Conservation (phyloP, 2,329 filamentous ascomycete species). For the Colletotrichum sp. region DNA sequence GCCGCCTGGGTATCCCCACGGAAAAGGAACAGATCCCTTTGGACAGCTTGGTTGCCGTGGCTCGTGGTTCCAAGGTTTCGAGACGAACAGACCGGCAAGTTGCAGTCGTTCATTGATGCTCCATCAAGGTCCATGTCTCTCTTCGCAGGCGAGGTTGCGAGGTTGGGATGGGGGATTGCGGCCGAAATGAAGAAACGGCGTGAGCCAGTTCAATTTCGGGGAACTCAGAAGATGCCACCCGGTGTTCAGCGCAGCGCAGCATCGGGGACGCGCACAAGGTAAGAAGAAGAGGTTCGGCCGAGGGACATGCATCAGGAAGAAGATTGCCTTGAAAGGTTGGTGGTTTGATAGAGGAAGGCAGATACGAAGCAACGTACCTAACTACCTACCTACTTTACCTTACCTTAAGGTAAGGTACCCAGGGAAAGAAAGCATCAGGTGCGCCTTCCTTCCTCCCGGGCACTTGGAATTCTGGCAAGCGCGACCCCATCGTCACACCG, state of each 20-base stretch:
- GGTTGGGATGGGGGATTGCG: not conserved
- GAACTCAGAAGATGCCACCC: not conserved
- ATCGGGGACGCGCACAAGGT: not conserved
- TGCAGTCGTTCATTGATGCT: not conserved
- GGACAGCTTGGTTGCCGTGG: not conserved
- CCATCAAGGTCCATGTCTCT: not conserved
- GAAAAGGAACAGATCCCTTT: slow-evolving; percentile 10
- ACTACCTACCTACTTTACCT: not conserved
- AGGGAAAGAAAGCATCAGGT: not conserved
- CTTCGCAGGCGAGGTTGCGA: not conserved
- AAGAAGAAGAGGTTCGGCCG: not conserved
- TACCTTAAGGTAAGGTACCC: no score
- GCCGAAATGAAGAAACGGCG: not conserved
- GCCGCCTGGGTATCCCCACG: slow-evolving; percentile 2
- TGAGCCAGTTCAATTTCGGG: not conserved
- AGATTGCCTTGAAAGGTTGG: not conserved
- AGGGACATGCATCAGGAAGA: not conserved
- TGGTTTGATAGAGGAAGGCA: not conserved
- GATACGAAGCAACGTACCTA: not conserved
- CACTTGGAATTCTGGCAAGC: not conserved
- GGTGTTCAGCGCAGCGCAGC: not conserved
- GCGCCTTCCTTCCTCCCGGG: not conserved
- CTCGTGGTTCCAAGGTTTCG: not conserved
- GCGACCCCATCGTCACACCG: not conserved
- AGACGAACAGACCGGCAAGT: not conserved